Conservation (phyloP, 805 yeast genomes). For the Hanseniaspora jakobsenii region DNA sequence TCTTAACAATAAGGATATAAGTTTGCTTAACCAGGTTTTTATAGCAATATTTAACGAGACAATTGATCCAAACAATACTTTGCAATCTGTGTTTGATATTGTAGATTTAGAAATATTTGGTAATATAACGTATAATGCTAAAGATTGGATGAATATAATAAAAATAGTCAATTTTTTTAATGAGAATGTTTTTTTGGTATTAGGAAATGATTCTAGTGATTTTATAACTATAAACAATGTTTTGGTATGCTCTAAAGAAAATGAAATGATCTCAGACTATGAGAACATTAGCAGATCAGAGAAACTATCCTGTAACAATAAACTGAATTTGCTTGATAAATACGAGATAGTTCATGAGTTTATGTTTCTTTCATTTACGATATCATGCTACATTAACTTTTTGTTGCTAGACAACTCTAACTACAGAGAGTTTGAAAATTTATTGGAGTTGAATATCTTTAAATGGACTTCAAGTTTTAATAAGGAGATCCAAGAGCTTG, state of each 20-base stretch:
- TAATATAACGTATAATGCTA: background rate
- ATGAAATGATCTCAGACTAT: background rate
- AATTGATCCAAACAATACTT: constrained; percentile 6
- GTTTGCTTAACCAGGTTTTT: constrained; percentile 2
- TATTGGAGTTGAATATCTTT: constrained; percentile 6
- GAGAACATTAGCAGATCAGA: background rate
- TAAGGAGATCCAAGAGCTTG: background rate
- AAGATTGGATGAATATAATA: constrained; percentile 3
- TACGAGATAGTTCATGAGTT: constrained; percentile 14
- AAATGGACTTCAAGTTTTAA: constrained; percentile 11
- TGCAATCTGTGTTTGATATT: background rate
- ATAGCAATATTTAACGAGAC: background rate
- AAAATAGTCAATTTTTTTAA: constrained; percentile 2
- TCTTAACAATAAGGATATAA: constrained; percentile 2
- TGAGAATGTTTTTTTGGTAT: background rate
- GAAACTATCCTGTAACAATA: background rate
- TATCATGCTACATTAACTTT: constrained; percentile 13
- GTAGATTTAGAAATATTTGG: constrained; percentile 9
- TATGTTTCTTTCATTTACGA: constrained; percentile 9
- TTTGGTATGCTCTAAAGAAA: background rate
- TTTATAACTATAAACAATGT: background rate
- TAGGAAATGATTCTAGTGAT: background rate
- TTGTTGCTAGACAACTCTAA: constrained; percentile 6
- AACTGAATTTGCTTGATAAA: constrained; percentile 1
- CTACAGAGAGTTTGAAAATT: constrained; percentile 12